Evolutionary conservation across 1,139 yeast genomes (phyloP).

Genomic region (Scheffersomyces insectosa): DNA sequence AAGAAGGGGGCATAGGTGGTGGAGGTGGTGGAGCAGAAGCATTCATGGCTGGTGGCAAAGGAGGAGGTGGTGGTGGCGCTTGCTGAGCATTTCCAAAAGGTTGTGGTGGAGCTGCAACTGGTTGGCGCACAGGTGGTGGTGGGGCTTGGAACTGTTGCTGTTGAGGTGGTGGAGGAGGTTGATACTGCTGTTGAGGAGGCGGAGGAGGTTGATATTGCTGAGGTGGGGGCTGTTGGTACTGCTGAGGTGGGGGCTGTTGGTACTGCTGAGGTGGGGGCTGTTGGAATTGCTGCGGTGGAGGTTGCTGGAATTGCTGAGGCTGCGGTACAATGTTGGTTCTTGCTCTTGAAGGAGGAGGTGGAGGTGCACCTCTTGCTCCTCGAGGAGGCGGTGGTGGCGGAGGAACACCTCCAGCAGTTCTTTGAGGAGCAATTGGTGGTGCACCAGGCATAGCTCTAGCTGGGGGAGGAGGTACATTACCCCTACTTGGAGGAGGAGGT

Average conservation of each 20-base stretch:
- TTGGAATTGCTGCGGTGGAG: slow-evolving; percentile 3
- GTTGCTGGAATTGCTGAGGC: slow-evolving; percentile 34
- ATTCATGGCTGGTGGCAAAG: slow-evolving; percentile 30
- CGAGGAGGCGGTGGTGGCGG: slow-evolving; percentile 28
- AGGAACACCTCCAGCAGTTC: slow-evolving; percentile 13
- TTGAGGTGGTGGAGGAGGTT: slow-evolving; percentile 12
- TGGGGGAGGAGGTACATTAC: slow-evolving; percentile 28
- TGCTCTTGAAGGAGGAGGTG: slow-evolving; percentile 27
- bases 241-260: slow-evolving; percentile 18
- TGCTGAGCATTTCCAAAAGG: slow-evolving; percentile 6
- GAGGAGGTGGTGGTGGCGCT: slow-evolving; percentile 34
- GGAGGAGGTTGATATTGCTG: slow-evolving; percentile 19
- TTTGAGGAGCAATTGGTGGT: slow-evolving; percentile 12
- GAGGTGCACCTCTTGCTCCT: slow-evolving; percentile 20
- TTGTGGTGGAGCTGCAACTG: slow-evolving; percentile 18
- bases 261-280: slow-evolving; percentile 10
- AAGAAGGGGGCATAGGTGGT: slow-evolving; percentile 19
- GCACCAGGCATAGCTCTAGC: slow-evolving; percentile 24
- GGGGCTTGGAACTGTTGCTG: slow-evolving; percentile 19
- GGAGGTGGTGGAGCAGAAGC: slow-evolving; percentile 25
- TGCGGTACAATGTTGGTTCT: slow-evolving; percentile 13
- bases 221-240: slow-evolving; percentile 7
- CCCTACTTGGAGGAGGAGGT: slow-evolving; percentile 15
- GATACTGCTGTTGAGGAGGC: slow-evolving; percentile 4
- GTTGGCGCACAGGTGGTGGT: slow-evolving; percentile 6